Conservation (phyloP, 2,329 filamentous ascomycete genomes). For the Monilinia fructicola region DNA sequence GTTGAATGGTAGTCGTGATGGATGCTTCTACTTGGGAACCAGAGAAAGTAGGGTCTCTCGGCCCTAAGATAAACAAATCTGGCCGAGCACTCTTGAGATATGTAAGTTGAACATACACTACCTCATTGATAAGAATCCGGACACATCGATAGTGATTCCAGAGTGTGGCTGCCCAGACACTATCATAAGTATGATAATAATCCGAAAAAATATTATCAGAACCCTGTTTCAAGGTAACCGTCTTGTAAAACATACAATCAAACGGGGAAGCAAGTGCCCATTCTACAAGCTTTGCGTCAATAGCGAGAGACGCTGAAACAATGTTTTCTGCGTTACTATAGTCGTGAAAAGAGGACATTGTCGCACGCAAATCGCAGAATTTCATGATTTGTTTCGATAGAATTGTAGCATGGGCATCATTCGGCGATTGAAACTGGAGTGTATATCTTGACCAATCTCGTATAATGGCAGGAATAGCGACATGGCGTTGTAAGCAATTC, state of each 20-base stretch:
- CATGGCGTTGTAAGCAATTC: conserved; percentile 51
- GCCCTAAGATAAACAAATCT: conserved; percentile 9
- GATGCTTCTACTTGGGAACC: conserved; percentile 29
- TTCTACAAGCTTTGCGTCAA: conserved; percentile 31
- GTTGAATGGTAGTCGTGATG: conserved; percentile 27
- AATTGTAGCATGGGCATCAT: conserved; percentile 42
- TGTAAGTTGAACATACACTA: conserved; percentile 32
- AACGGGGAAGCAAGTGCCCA: conserved; percentile 28
- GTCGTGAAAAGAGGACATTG: conserved; percentile 33
- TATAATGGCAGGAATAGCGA: conserved; percentile 51
- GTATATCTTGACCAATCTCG: conserved; percentile 45
- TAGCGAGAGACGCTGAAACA: conserved; percentile 24
- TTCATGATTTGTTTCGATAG: conserved; percentile 43
- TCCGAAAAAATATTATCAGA: conserved; percentile 34
- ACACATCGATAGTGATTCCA: conserved; percentile 36
- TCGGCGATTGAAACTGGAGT: conserved; percentile 29
- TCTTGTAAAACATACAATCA: conserved; percentile 29
- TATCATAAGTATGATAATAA: conserved; percentile 35
- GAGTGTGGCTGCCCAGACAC: conserved; percentile 33
- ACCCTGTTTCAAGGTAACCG: conserved; percentile 25
- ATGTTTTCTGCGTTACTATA: conserved; percentile 31
- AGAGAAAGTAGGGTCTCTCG: conserved; percentile 22
- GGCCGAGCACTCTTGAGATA: conserved; percentile 27
- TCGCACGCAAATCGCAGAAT: conserved; percentile 32
- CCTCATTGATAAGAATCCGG: conserved; percentile 36